These are phyloP conservation scores for Phlebopus sp. DNA, from an alignment of 1,284 basidiomycete genomes.

Conservation along the genomic window DNA sequence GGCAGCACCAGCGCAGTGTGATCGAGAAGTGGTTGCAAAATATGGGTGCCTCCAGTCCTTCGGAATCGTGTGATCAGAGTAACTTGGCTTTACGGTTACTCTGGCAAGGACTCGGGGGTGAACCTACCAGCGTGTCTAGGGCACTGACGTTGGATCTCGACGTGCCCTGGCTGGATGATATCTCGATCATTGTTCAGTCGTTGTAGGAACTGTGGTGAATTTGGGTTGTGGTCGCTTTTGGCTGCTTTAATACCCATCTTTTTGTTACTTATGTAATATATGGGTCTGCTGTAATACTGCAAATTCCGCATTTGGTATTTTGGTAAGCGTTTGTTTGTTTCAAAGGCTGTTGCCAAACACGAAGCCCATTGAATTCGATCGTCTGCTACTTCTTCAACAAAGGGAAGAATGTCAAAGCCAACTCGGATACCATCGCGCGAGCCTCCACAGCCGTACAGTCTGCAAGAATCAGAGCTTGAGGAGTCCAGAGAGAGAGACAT, in stretches of 20 bases:
- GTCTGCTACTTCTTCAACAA: conserved; percentile 3
- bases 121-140: conserved; percentile 52
- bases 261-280: neutral
- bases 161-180: conserved; percentile 67
- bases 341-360: conserved; percentile 7
- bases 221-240: neutral
- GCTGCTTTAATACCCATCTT: neutral
- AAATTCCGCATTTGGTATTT: neutral
- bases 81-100: conserved; percentile 51
- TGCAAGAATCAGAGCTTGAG: conserved; percentile 7
- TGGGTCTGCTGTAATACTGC: neutral
- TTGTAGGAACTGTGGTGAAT: conserved; percentile 34
- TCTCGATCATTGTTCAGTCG: conserved; percentile 62
- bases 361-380: too few relatives aligned
- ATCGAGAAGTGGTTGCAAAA: conserved; percentile 44
- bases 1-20: conserved; percentile 42
- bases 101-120: conserved; percentile 57
- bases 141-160: conserved; percentile 67
- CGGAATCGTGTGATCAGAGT: conserved; percentile 7
- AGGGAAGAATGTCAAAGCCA: conserved; percentile 1
- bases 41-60: conserved; percentile 13
- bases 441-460: conserved; percentile 1
- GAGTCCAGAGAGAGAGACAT: conserved; percentile 10
- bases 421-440: too few relatives aligned
- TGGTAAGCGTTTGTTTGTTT: conserved; percentile 12